Conservation (phyloP, 805 yeast species). For the Ogataea henricii region DNA sequence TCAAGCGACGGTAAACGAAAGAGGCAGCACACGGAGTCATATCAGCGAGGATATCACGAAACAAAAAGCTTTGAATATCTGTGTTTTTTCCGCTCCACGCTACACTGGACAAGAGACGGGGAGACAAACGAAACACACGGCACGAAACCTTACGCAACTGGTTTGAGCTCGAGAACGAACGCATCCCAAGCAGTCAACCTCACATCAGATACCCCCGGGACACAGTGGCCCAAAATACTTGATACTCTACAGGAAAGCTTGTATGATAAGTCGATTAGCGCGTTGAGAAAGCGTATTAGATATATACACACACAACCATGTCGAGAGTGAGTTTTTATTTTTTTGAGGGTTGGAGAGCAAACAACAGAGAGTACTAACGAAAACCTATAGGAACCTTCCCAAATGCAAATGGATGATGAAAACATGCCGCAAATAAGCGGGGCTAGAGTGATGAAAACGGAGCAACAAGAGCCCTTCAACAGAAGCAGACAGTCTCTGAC, state of each 20-base stretch:
- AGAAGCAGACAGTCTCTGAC: slow-evolving; percentile 22
- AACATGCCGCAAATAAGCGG: slow-evolving; percentile 28
- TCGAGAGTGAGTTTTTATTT: slow-evolving; percentile 10
- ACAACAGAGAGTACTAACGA: neutral
- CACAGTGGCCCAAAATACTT: neutral
- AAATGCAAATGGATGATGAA: slow-evolving; percentile 35
- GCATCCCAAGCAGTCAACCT: neutral
- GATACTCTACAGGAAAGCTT: neutral
- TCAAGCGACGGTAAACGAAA: neutral
- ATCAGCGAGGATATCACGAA: neutral
- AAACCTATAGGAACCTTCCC: slow-evolving; percentile 22
- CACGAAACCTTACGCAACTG: neutral
- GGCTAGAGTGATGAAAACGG: slow-evolving; percentile 10
- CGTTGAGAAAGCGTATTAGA: slow-evolving; percentile 8
- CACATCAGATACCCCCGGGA: slow-evolving; percentile 3
- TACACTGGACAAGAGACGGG: neutral
- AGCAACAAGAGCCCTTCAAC: slow-evolving; percentile 13
- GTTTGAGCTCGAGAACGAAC: neutral
- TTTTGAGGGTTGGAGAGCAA: neutral
- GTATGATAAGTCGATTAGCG: slow-evolving; percentile 8
- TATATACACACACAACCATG: slow-evolving; percentile 7
- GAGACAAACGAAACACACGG: neutral
- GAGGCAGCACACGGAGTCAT: neutral
- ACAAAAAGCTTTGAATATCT: neutral
- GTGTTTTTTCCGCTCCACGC: neutral